Conservation (phyloP, 805 yeast genomes). For the Cyberlindnera meyerae region DNA sequence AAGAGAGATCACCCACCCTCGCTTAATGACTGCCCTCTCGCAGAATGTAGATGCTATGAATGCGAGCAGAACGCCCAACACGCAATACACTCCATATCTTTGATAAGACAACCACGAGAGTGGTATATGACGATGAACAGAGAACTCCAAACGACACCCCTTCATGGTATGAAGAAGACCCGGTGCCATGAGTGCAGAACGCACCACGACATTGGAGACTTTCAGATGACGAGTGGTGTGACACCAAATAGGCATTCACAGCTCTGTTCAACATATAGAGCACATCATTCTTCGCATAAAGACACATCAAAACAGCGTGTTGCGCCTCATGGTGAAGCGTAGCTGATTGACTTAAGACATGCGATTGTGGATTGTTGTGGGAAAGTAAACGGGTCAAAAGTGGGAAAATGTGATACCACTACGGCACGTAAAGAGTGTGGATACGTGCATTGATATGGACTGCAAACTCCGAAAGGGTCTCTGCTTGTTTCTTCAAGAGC, state of each 20-base stretch:
- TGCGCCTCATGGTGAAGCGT: constrained; percentile 9
- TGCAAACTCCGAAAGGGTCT: too few species aligned
- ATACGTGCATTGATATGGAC: too few species aligned
- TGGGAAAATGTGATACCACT: too few species aligned
- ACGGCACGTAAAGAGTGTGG: too few species aligned
- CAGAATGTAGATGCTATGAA: background rate
- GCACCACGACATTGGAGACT: constrained; percentile 7
- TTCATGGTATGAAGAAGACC: background rate
- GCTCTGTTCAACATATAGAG: constrained; percentile 2
- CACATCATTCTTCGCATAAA: constrained; percentile 27
- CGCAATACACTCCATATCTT: too few species aligned
- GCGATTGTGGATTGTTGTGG: constrained; percentile 7
- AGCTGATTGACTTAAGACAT: constrained; percentile 22
- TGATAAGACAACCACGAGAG: constrained; percentile 5
- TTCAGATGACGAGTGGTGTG: constrained; percentile 2
- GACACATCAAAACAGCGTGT: constrained; percentile 29
- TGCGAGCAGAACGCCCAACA: too few species aligned
- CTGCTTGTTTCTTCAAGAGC: too few species aligned
- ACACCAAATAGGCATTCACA: background rate
- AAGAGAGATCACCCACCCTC: background rate
- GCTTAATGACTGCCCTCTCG: background rate
- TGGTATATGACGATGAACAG: background rate
- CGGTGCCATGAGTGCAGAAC: constrained; percentile 9
- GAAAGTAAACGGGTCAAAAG: too few species aligned
- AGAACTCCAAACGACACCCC: constrained; percentile 1